Percentiles rank a stretch among this genome's conserved stretches.
These are phyloP conservation scores for Syzygium aqueum DNA, from an alignment of 345 rosid genomes.

Conservation along the genomic window DNA sequence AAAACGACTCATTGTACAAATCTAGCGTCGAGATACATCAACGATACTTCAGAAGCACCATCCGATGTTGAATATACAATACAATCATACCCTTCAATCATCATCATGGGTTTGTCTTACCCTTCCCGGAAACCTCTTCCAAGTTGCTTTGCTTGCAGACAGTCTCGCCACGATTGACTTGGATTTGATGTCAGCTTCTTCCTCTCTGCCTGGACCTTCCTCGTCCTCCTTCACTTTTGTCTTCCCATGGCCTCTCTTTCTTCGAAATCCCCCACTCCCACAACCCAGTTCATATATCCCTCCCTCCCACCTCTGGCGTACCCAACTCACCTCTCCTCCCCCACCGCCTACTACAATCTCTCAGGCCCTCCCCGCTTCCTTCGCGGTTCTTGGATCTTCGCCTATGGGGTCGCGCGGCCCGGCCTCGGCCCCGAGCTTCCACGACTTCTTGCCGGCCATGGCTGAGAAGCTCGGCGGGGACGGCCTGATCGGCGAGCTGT, in stretches of 20 bases:
- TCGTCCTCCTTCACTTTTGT: not conserved
- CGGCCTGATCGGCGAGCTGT: constrained; percentile 37
- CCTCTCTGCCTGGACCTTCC: not conserved
- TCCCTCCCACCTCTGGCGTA: not conserved
- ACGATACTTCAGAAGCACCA: not conserved
- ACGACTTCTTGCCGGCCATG: constrained; percentile 40
- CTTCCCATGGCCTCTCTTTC: not conserved
- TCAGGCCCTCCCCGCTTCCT: not conserved
- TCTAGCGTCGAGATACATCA: not conserved
- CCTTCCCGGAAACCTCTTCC: not conserved
- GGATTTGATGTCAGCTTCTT: not conserved
- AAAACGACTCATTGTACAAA: not conserved
- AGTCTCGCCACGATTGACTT: not conserved
- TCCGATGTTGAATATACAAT: not conserved
- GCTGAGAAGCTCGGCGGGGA: constrained; percentile 34
- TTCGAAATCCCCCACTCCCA: not conserved
- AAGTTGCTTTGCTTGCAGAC: not conserved
- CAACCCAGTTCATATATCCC: not conserved
- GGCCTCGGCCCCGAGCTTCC: not conserved
- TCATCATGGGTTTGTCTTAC: not conserved
- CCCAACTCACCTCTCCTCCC: too few relatives aligned
- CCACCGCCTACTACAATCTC: not conserved
- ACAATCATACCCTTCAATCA: not conserved
- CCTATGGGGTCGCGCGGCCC: not conserved
- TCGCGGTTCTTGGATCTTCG: not conserved